Conservation (phyloP, 352 stramenopile species). For the Pythium sukuiense region DNA sequence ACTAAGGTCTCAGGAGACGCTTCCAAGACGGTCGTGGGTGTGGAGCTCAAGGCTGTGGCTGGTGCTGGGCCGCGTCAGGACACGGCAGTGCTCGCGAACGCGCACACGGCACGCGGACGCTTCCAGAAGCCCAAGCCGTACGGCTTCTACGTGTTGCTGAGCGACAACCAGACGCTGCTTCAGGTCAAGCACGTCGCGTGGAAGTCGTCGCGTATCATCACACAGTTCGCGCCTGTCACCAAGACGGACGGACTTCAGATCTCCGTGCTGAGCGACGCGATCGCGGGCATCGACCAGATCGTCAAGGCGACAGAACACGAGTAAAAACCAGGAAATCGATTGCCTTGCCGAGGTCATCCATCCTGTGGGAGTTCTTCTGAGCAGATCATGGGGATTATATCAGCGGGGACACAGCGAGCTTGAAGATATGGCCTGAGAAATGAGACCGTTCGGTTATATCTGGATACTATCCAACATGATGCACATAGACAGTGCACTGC, state of each 20-base stretch:
- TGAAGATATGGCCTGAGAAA: no score
- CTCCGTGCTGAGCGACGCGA: slow-evolving; percentile 55
- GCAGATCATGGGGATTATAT: no score
- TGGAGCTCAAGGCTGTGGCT: slow-evolving; percentile 36
- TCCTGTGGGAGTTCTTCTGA: no score
- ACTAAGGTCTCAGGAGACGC: slow-evolving; percentile 1
- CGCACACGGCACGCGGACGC: slow-evolving; percentile 17
- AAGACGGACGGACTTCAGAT: slow-evolving; percentile 30
- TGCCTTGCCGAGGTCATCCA: no score
- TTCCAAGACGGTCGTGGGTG: slow-evolving; percentile 18
- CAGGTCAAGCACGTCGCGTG: slow-evolving; percentile 67
- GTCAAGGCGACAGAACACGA: background rate
- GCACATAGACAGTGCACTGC: no score
- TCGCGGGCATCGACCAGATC: slow-evolving; percentile 31
- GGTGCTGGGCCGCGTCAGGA: slow-evolving; percentile 25
- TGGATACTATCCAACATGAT: no score
- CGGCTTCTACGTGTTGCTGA: slow-evolving; percentile 68
- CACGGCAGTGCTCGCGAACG: slow-evolving; percentile 16
- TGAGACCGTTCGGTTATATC: no score
- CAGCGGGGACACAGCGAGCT: no score
- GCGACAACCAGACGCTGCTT: slow-evolving; percentile 32
- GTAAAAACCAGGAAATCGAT: background rate
- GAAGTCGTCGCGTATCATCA: slow-evolving; percentile 38
- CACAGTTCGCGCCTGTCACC: slow-evolving; percentile 33
- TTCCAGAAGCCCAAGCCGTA: slow-evolving; percentile 71